These are phyloP conservation scores for Venustampulla echinocandica DNA, from an alignment of 495 filamentous ascomycete genomes.

Conservation along the genomic window DNA sequence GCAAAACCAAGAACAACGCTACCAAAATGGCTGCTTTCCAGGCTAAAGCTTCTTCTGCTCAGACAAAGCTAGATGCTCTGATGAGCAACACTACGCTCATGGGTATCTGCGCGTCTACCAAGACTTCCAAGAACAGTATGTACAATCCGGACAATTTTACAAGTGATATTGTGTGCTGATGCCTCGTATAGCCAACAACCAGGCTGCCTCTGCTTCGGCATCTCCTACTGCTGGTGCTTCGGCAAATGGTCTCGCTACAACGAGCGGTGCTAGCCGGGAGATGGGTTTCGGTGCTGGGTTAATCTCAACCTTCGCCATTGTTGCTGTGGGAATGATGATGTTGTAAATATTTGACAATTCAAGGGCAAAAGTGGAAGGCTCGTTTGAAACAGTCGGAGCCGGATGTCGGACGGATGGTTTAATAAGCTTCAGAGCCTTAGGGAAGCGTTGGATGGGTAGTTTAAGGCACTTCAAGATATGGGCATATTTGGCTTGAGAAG, in stretches of 20 bases:
- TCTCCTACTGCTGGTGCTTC: conserved; percentile 2
- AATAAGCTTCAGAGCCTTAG: too few species aligned
- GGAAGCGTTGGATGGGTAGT: too few species aligned
- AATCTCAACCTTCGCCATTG: conserved; percentile 7
- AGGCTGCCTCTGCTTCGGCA: conserved; percentile 4
- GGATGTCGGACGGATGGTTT: too few species aligned
- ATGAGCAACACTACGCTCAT: conserved; percentile 11
- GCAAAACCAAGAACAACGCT: conserved; percentile 10
- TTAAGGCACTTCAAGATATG: too few species aligned
- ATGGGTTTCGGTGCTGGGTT: conserved; percentile 3
- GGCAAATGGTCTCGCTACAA: conserved; percentile 1
- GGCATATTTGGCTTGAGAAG: too few species aligned
- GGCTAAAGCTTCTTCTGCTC: conserved; percentile 4
- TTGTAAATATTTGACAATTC: conserved; percentile 2
- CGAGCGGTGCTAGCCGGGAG: conserved; percentile 2
- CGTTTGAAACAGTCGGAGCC: neutral
- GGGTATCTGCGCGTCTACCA: conserved; percentile 3
- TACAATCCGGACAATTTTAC: neutral
- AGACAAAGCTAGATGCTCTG: conserved; percentile 4
- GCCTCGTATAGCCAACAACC: neutral
- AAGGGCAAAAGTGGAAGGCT: neutral
- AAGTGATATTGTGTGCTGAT: neutral
- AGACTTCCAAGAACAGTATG: neutral
- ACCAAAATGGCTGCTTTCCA: conserved; percentile 7
- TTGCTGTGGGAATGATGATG: conserved; percentile 13